Evolutionary conservation across 495 filamentous ascomycete species (phyloP).

Genomic region (Xylaria sp.): DNA sequence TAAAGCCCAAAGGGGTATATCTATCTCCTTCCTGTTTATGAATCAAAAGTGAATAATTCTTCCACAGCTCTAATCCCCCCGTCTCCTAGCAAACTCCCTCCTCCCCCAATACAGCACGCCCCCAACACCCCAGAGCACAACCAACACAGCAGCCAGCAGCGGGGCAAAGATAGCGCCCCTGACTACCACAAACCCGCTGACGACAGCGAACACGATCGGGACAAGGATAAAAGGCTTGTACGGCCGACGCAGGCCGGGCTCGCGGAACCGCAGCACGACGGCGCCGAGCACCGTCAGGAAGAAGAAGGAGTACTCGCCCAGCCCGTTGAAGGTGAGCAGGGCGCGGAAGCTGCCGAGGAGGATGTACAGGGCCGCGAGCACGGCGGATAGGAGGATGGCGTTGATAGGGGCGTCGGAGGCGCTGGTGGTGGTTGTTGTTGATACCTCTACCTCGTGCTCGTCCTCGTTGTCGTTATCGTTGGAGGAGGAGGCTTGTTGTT

Average conservation of each 20-base stretch:
- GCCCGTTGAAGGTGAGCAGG: constrained; percentile 62
- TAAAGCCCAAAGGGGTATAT: too few species aligned
- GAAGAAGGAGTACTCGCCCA: constrained; percentile 65
- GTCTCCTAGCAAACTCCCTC: constrained; percentile 15
- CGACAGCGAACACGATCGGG: constrained; percentile 55
- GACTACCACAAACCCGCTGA: constrained; percentile 62
- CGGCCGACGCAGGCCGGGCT: constrained; percentile 54
- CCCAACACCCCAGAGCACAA: constrained; percentile 55
- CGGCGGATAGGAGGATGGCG: constrained; percentile 55
- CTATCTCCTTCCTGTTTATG: too few species aligned
- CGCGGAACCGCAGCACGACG: constrained; percentile 57
- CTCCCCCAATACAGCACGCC: constrained; percentile 48
- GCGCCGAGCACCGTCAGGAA: constrained; percentile 62
- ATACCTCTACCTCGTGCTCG: not conserved
- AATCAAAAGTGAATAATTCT: too few species aligned
- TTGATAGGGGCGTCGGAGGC: constrained; percentile 57
- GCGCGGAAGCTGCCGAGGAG: constrained; percentile 63
- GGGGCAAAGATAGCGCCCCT: constrained; percentile 62
- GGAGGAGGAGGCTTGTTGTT: not conserved
- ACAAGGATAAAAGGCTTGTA: constrained; percentile 56
- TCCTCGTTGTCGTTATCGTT: too few species aligned
- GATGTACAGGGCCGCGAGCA: constrained; percentile 60
- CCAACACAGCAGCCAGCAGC: constrained; percentile 51
- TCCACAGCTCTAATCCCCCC: not conserved
- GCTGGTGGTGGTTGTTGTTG: not conserved